Evolutionary conservation across 352 stramenopile species (phyloP), one percentile per base, ranked within the genome.

Genomic region (Saprolegnia diclina): DNA sequence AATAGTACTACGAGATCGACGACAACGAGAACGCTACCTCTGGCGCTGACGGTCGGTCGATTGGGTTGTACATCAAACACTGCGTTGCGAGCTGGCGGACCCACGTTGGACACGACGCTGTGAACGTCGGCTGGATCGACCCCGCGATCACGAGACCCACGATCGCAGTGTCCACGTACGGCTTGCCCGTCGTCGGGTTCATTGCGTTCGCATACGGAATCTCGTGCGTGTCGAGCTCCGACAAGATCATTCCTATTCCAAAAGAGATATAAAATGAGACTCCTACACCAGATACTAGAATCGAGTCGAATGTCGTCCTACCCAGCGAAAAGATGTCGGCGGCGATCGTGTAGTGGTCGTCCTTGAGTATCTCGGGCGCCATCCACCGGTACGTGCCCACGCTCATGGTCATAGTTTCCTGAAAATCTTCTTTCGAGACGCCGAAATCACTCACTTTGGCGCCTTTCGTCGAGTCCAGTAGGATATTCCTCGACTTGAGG

Each of bases 401-500:
- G 46, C 63, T 52, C 14, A 61, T 61, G n/a, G 63, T 69, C 63
- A 69, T 69, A 6, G 63, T 69, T 1, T 69, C 63, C 29, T 69
- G 63, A 29, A 24, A 61, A 16, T 79, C 72, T 66, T 78, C 77
- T 0, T 74, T 71, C 0, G 78, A 81, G 19, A 75, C 70, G 29
- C 76, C 78, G 52, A 85, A 81, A 42, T 85, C 78, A 35, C 71
- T 79, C n/a, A 85, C 32, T 56, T 83, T 85, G 44, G 78, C 76
- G 52, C 61, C 48, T 46, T 73, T 72, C 4, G 71, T 56, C 16
- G 65, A 54, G 24, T 63, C 55, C 11, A 63, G 55, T 4, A 63
- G 11, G 64, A 91, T 82, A 75, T 91, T 91, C 72, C 88, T 88
- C 16, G 81, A 88, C 68, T 91, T 91, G 40, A 91, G 72, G 65